Conservation (phyloP, 148 eudicot genomes). For the Nyssa sinensis region DNA sequence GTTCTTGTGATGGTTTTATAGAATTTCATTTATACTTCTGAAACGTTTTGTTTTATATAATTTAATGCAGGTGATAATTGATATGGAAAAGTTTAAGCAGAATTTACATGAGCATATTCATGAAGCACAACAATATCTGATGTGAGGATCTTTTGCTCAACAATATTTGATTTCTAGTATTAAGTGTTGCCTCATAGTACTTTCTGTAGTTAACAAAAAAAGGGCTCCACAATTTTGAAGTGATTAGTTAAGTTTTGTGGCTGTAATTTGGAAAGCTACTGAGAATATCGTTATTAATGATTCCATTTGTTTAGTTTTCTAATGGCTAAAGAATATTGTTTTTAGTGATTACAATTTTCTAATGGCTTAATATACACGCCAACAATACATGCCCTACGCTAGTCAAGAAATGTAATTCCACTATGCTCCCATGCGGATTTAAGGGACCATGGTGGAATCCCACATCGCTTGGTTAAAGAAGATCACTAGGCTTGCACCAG, state of each 20-base stretch:
- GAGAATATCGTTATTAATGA: background rate
- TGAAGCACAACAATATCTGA: constrained; percentile 58
- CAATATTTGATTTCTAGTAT: background rate
- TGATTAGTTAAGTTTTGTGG: background rate
- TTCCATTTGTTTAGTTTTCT: constrained; percentile 11
- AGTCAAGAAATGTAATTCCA: too few species aligned
- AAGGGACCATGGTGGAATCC: too few species aligned
- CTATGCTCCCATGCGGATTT: too few species aligned
- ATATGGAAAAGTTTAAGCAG: constrained; percentile 92
- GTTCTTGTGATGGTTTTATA: background rate
- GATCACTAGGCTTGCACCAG: too few species aligned
- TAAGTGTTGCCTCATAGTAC: background rate
- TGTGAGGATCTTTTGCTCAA: constrained; percentile 44
- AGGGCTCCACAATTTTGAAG: background rate
- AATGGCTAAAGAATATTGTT: too few species aligned
- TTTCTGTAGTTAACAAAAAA: background rate
- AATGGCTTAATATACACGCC: too few species aligned
- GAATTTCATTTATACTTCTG: background rate
- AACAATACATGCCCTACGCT: too few species aligned
- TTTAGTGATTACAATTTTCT: too few species aligned
- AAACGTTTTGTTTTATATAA: background rate
- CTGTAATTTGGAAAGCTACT: background rate
- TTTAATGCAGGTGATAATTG: constrained; percentile 70
- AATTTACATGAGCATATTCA: constrained; percentile 51
- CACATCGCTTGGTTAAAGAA: too few species aligned